Evolutionary conservation across 2,329 filamentous ascomycete genomes (phyloP).

Genomic region (Beauveria bassiana): DNA sequence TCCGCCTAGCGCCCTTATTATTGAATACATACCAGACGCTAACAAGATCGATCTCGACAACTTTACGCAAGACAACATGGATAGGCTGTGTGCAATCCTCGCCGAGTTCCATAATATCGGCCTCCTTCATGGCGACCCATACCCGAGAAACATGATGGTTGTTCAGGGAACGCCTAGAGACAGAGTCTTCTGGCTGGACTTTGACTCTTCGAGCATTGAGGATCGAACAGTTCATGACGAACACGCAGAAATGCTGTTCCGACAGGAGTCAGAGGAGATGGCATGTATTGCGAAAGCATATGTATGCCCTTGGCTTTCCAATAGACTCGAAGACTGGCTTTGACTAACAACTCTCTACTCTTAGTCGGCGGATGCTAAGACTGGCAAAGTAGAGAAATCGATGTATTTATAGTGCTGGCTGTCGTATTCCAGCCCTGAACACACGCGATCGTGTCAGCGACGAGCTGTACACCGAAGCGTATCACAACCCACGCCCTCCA

Average conservation of each 20-base stretch:
- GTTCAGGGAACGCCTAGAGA: not conserved
- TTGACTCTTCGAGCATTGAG: not conserved
- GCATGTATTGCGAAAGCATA: not conserved
- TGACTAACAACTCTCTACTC: not conserved
- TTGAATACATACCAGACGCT: not conserved
- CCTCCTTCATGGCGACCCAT: not conserved
- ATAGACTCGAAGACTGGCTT: not conserved
- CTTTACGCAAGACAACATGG: not conserved
- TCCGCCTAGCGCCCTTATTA: not conserved
- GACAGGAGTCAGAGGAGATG: not conserved
- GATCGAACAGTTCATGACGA: not conserved
- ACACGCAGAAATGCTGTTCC: not conserved
- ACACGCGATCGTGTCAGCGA: not conserved
- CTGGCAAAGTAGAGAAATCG: not conserved
- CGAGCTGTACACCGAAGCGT: not conserved
- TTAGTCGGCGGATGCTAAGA: not conserved
- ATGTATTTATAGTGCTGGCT: not conserved
- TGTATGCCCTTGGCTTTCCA: not conserved
- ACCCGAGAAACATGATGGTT: conserved; percentile 1
- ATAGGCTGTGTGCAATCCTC: not conserved
- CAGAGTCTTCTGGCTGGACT: conserved; percentile 1
- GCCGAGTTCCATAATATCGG: not conserved
- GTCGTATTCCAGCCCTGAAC: not conserved
- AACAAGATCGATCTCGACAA: not conserved
- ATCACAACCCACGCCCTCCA: not conserved